These are phyloP conservation scores for Lentithecium fluviatile DNA, from an alignment of 495 filamentous ascomycete genomes.

Conservation along the genomic window DNA sequence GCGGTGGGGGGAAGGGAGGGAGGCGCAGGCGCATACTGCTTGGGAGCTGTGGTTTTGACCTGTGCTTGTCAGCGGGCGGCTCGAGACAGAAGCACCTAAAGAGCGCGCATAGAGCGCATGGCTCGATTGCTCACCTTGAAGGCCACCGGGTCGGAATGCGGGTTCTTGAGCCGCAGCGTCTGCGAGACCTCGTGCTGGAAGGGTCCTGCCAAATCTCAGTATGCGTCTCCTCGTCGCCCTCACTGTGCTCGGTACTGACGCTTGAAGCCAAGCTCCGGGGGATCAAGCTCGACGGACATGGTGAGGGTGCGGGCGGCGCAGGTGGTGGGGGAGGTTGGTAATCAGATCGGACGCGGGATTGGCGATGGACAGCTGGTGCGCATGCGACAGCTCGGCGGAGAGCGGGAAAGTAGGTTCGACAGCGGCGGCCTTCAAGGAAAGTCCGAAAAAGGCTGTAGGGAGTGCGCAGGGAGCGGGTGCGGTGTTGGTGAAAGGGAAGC, in stretches of 20 bases:
- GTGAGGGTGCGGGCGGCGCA: conserved; percentile 35
- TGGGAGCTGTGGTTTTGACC: conserved; percentile 99
- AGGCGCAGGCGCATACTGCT: conserved; percentile 69
- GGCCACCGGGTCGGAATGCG: conserved; percentile 73
- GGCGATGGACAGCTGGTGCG: conserved; percentile 1
- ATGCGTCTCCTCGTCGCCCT: neutral
- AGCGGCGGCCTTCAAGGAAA: neutral
- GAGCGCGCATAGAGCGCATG: conserved; percentile 15
- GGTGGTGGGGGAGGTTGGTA: conserved; percentile 19
- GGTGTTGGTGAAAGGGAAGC: too few species aligned
- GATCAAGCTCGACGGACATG: conserved; percentile 95
- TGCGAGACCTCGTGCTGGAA: conserved; percentile 91
- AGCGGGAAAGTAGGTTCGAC: neutral
- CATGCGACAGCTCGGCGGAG: neutral
- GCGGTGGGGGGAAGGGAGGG: conserved; percentile 14
- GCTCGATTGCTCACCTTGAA: conserved; percentile 70
- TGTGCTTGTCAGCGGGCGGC: conserved; percentile 42
- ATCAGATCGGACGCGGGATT: conserved; percentile 3
- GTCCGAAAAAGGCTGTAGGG: neutral
- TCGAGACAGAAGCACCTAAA: neutral
- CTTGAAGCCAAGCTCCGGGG: conserved; percentile 86
- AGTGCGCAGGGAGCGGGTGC: neutral
- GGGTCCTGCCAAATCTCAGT: conserved; percentile 60
- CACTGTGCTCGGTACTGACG: conserved; percentile 56
- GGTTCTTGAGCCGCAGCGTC: conserved; percentile 75